Base-by-base conservation (phyloP, 1,139 yeast genomes). In the Yamadazyma dushanensis region DNA sequence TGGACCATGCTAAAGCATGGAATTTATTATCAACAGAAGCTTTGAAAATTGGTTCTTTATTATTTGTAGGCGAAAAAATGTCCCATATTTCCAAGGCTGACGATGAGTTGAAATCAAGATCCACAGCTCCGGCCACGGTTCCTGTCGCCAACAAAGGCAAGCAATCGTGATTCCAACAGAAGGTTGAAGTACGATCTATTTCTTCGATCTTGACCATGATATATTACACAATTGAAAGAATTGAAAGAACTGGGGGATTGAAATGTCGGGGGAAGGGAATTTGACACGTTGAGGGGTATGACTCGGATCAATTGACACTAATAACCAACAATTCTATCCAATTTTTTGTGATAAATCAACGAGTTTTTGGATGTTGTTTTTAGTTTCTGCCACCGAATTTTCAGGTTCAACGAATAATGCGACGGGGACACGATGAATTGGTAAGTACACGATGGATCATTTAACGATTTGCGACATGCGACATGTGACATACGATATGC, bases 41-140 rank as follows among this genome's bases (percentile, higher is more conserved):
- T 7, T 66, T 48, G 42, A 75, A 73, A 23, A 78, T 53, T 3
- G 92, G 85, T 42, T 56, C 61, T 30, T 51, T 51, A 5, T 19
- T 36, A 39, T 57, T 50, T 30, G 62, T 53, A 46, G 71, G 56
- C 22, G 79, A 62, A 43, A 88, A 75, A 6, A 85, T 73, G 47
- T 80, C 80, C 87, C 95, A 85, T 43, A 92, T 70, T 51, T 88
- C 94, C 42, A 92, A 66, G 19, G 76, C 65, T 3, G 96, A 82
- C 24, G 81, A 73, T 24, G 95, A 80, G 33, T 90, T 81, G 61
- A 90, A 89, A 54, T 84, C 80, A 34, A 85, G 86, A 55, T 88
- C 97, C 49, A 92, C 84, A 11, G 97, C 95, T 11, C 97, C 97
- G 1, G 97, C 92, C 15, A 87, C 87, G 0, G 97, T 84, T 28